Evolutionary conservation across 306 rosid genomes (phyloP).

Genomic region (Comarum palustre): DNA sequence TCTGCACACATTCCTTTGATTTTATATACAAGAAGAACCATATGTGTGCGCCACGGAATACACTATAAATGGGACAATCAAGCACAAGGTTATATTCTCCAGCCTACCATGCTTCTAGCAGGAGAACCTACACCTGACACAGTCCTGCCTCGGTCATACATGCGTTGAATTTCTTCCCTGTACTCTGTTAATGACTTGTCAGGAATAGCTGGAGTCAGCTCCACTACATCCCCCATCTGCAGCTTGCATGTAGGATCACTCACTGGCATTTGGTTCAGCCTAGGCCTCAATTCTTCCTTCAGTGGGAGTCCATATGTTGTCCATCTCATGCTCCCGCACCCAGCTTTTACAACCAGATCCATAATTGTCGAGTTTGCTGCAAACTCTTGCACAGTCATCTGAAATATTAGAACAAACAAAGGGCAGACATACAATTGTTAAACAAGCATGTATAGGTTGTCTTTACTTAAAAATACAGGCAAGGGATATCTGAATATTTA

Average conservation of each 20-base stretch:
- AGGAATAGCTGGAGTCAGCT: conserved; percentile 76
- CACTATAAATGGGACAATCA: conserved; percentile 10
- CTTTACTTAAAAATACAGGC: neutral
- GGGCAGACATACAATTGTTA: neutral
- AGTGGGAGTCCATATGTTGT: conserved; percentile 67
- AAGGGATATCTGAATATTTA: neutral
- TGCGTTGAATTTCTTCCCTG: conserved; percentile 92
- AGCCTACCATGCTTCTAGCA: conserved; percentile 50
- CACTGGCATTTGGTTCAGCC: conserved; percentile 67
- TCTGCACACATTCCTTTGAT: conserved; percentile 43
- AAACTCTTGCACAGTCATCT: conserved; percentile 98
- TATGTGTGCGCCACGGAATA: conserved; percentile 20
- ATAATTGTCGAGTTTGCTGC: conserved; percentile 63
- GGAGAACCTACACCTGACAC: conserved; percentile 46
- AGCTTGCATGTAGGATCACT: conserved; percentile 68
- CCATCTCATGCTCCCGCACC: conserved; percentile 66
- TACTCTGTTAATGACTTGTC: conserved; percentile 71
- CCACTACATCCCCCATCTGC: conserved; percentile 94
- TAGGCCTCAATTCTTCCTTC: conserved; percentile 93
- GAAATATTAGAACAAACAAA: conserved; percentile 26
- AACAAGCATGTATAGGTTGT: too few species aligned
- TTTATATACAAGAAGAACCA: conserved; percentile 31
- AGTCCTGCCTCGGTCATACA: conserved; percentile 71
- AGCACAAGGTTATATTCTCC: conserved; percentile 48
- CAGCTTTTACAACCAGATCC: conserved; percentile 66